These are phyloP conservation scores for Aspergillus homomorphus DNA, from an alignment of 495 filamentous ascomycete genomes.

Conservation along the genomic window DNA sequence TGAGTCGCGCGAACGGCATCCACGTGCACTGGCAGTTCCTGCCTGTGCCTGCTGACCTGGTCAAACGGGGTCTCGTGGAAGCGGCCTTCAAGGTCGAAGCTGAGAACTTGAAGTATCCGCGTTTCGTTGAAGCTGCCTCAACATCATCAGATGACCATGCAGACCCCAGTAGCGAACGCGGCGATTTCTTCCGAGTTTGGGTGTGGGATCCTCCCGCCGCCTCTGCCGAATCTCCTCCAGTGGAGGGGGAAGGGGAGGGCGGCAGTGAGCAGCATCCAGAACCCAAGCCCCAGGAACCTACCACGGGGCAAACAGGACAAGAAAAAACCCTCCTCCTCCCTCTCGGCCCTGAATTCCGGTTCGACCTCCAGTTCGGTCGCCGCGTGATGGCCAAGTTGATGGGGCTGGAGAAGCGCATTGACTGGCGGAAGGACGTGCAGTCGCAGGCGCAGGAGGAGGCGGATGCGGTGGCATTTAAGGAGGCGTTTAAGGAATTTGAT, in stretches of 20 bases:
- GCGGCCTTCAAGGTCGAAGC: conserved; percentile 82
- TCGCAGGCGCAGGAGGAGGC: conserved; percentile 68
- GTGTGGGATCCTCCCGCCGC: conserved; percentile 54
- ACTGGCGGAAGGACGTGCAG: conserved; percentile 84
- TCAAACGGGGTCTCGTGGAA: conserved; percentile 68
- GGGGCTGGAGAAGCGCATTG: conserved; percentile 63
- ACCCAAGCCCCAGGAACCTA: neutral
- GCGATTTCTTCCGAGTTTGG: conserved; percentile 84
- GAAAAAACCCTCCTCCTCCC: conserved; percentile 52
- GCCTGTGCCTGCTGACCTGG: conserved; percentile 63
- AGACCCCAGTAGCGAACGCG: conserved; percentile 47
- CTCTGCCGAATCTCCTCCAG: no score
- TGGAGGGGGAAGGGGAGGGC: no score
- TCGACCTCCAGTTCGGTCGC: conserved; percentile 67
- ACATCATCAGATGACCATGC: conserved; percentile 28
- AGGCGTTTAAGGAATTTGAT: conserved; percentile 82
- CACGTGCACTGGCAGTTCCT: conserved; percentile 96
- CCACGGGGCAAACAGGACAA: neutral
- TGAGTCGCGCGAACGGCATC: conserved; percentile 71
- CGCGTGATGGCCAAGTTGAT: conserved; percentile 85
- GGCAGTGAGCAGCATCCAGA: conserved; percentile 1
- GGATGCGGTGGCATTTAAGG: conserved; percentile 78
- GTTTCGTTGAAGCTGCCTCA: conserved; percentile 30
- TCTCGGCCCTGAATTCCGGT: conserved; percentile 50
- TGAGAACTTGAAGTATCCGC: conserved; percentile 69